Evolutionary conservation across 306 rosid species (phyloP).

Genomic region (Dryas drummondii): DNA sequence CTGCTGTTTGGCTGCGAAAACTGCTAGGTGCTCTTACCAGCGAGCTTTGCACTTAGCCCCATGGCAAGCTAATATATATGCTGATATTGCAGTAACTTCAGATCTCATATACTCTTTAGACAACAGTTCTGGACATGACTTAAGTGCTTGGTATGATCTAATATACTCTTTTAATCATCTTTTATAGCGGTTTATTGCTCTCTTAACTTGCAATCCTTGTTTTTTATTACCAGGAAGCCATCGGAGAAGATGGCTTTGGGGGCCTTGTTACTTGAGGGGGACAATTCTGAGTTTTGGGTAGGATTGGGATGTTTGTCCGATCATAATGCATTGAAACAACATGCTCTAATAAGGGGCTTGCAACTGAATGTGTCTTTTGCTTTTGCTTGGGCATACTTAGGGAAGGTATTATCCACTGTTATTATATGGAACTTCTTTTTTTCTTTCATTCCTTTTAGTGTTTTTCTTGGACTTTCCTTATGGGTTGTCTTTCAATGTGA

Average conservation of each 20-base stretch:
- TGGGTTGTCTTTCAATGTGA: neutral
- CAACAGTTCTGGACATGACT: slow-evolving; percentile 31
- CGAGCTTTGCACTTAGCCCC: slow-evolving; percentile 86
- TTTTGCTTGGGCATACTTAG: slow-evolving; percentile 88
- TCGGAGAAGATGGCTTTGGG: slow-evolving; percentile 86
- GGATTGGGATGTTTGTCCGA: slow-evolving; percentile 70
- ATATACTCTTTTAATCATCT: slow-evolving; percentile 18
- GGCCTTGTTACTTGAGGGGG: slow-evolving; percentile 85
- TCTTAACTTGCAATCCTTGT: slow-evolving; percentile 28
- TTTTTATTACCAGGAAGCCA: slow-evolving; percentile 52
- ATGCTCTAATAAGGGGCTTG: slow-evolving; percentile 79
- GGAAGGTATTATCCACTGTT: slow-evolving; percentile 59
- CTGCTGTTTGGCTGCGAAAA: slow-evolving; percentile 57
- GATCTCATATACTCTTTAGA: slow-evolving; percentile 49
- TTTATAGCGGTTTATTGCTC: slow-evolving; percentile 17
- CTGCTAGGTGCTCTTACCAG: slow-evolving; percentile 74
- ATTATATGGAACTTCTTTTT: slow-evolving; percentile 7
- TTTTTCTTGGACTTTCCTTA: neutral
- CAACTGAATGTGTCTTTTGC: slow-evolving; percentile 84
- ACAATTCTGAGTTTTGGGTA: slow-evolving; percentile 88
- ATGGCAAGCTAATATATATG: slow-evolving; percentile 84
- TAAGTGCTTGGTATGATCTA: slow-evolving; percentile 57
- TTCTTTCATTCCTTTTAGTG: neutral
- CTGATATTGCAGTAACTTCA: slow-evolving; percentile 72
- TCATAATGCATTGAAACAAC: slow-evolving; percentile 72